Evolutionary conservation across 1,139 yeast genomes (phyloP), one percentile per base, ranked within the genome.

Genomic region (Pichia sp.): DNA sequence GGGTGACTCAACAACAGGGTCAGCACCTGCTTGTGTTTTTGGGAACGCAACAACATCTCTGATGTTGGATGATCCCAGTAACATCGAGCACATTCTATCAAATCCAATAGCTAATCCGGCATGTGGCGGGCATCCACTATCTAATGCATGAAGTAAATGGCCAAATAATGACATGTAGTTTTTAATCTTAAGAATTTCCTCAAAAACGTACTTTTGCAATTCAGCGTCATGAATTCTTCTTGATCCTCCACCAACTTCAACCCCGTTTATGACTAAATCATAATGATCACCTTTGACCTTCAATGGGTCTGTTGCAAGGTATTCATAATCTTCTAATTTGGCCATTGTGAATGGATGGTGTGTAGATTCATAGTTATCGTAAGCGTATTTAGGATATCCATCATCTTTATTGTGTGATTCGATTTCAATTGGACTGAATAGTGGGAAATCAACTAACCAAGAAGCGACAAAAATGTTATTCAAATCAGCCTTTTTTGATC

Each of bases 301-400:
- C 41, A 87, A 67, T 2, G 96, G 96, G 27, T 72, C 70, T 0
- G 70, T 54, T 11, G 64, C 71, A 6, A 90, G 68, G 3, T 64
- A 56, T 1, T 76, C 77, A 58, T 84, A 84, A 60, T 89, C 96
- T 24, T 76, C 80, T 1, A 79, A 59, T 43, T 82, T 76, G 1
- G 84, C 86, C 97, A 92, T 92, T 0, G 98, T 92, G 67, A 92
- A 92, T 7, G 98, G 98, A 63, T 92, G 98, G 63, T 92, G 98
- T 0, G 97, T 90, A 0, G 97, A 78, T 45, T 77, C 80, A 46
- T 72, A 73, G 7, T 63, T 59, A 1, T 60, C 49, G 35, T 58
- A 63, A 56, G 80, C 76, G 61, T 86, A 90, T 1, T 49, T 54
- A 2, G 97, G 97, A 59, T 80, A 88, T 12, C 60, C 68, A 4